These are phyloP conservation scores for Trypanosoma melophagium DNA, from an alignment of 208 protist species.

Conservation along the genomic window DNA sequence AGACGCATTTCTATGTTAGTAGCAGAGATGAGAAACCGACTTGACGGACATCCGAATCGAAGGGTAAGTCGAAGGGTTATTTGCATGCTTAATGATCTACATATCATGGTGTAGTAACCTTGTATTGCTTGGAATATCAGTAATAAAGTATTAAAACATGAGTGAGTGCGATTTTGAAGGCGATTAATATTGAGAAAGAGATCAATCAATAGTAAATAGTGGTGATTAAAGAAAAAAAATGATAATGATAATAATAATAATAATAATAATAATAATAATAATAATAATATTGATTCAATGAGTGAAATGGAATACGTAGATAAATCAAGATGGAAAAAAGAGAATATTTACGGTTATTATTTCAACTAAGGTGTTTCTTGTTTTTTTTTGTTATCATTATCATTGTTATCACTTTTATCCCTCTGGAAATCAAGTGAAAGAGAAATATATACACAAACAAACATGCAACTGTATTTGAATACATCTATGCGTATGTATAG, in stretches of 20 bases:
- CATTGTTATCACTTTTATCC: too few species aligned
- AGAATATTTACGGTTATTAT: neutral
- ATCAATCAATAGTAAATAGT: neutral
- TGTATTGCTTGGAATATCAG: neutral
- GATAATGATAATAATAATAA: neutral
- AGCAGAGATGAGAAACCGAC: constrained; percentile 18
- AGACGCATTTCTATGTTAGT: constrained; percentile 8
- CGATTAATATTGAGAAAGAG: neutral
- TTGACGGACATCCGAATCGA: constrained; percentile 20
- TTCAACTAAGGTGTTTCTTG: neutral
- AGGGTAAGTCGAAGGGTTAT: constrained; percentile 13
- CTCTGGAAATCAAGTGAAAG: too few species aligned
- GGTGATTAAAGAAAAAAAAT: too few species aligned
- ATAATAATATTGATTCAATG: neutral
- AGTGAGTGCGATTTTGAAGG: neutral
- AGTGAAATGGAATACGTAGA: neutral
- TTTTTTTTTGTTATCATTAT: neutral
- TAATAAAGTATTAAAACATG: neutral
- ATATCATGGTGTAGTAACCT: neutral
- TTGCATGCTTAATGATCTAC: constrained; percentile 7
- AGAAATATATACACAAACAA: too few species aligned
- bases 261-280: neutral
- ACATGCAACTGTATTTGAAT: too few species aligned
- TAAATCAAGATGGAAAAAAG: neutral
- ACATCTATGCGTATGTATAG: too few species aligned